phyloP scores from a whole-genome alignment of 495 filamentous ascomycete genomes.

The Aspergillus wentii region DNA sequence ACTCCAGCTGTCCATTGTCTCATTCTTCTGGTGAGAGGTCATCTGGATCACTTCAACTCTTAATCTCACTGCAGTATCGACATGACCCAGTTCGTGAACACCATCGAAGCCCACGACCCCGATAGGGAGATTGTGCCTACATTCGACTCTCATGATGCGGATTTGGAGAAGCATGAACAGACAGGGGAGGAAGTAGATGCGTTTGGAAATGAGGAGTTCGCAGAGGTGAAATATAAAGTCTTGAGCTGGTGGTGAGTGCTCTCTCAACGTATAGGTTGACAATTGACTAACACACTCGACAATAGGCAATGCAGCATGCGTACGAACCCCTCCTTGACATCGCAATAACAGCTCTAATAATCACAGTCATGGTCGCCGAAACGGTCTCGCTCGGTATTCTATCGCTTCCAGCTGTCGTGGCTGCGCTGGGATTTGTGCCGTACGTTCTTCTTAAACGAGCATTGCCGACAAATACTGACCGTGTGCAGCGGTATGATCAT shows the following conservation, averaged over 20 bases:
- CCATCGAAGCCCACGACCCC: constrained; percentile 11
- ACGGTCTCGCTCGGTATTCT: constrained; percentile 58
- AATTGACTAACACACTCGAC: no score
- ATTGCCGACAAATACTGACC: constrained; percentile 45
- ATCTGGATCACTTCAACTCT: no score
- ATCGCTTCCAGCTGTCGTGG: constrained; percentile 51
- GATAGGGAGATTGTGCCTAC: not conserved
- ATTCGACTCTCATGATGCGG: no score
- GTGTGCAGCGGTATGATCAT: constrained; percentile 48
- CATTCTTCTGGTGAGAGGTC: no score
- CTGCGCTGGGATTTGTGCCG: constrained; percentile 50
- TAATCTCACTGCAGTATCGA: no score
- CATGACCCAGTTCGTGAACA: no score
- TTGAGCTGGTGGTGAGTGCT: constrained; percentile 37
- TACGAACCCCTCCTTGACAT: no score
- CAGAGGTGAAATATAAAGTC: constrained; percentile 41
- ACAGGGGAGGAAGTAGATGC: constrained; percentile 17
- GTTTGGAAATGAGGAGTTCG: constrained; percentile 38
- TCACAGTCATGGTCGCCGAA: constrained; percentile 51
- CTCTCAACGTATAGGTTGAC: no score
- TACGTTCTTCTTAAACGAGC: constrained; percentile 32
- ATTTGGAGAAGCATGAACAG: constrained; percentile 3
- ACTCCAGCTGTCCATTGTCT: no score
- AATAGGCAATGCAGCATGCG: no score
- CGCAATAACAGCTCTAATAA: no score